These are phyloP conservation scores for Xylaria scruposa DNA, from an alignment of 495 filamentous ascomycete genomes.

Conservation along the genomic window DNA sequence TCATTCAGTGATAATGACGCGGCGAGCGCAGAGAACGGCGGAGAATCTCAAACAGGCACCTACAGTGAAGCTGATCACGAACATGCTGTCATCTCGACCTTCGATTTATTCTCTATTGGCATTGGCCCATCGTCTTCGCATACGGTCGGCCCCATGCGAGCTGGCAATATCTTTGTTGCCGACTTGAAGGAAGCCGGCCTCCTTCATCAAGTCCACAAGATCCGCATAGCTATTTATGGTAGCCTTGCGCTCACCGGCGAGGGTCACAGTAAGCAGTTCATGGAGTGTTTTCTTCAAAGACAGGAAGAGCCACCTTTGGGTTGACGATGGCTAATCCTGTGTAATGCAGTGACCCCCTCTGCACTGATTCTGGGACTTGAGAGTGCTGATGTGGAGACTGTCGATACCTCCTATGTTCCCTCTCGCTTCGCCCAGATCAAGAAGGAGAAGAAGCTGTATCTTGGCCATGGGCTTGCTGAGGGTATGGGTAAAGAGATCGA, in stretches of 20 bases:
- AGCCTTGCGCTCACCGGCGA: constrained; percentile 48
- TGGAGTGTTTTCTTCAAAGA: neutral
- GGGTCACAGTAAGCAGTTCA: constrained; percentile 37
- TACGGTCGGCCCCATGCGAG: constrained; percentile 47
- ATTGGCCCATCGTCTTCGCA: constrained; percentile 48
- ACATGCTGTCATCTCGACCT: constrained; percentile 48
- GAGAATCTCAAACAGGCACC: constrained; percentile 35
- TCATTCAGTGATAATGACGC: constrained; percentile 23
- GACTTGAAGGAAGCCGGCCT: constrained; percentile 42
- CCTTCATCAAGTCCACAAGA: constrained; percentile 42
- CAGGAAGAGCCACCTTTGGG: neutral
- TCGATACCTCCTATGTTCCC: constrained; percentile 46
- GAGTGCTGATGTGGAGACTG: constrained; percentile 42
- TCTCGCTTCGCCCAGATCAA: constrained; percentile 43
- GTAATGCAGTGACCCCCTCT: constrained; percentile 40
- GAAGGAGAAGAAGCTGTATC: constrained; percentile 41
- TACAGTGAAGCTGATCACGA: constrained; percentile 48
- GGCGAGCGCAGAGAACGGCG: constrained; percentile 18
- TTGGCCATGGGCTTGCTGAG: constrained; percentile 39
- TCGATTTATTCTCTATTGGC: constrained; percentile 47
- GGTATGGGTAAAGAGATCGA: constrained; percentile 43
- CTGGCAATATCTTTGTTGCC: constrained; percentile 45
- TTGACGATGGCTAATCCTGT: constrained; percentile 17
- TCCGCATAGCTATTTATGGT: constrained; percentile 45
- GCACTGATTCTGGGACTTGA: constrained; percentile 45